Conservation (phyloP, 345 rosid genomes). For the Eucalyptus microcorys region DNA sequence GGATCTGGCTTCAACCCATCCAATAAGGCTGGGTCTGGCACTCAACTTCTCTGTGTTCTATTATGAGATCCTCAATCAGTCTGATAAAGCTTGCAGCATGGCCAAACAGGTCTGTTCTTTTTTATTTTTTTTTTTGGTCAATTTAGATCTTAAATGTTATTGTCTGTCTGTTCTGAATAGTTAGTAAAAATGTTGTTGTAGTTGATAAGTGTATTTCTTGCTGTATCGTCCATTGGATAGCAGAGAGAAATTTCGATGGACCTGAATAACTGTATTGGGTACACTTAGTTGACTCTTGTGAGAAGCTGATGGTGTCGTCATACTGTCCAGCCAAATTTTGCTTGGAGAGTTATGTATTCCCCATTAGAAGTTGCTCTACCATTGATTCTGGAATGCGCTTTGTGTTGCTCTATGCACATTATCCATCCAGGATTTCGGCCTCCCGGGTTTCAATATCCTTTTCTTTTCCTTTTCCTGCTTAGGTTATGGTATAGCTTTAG, state of each 20-base stretch:
- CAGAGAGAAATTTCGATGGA: neutral
- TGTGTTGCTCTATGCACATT: neutral
- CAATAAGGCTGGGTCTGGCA: slow-evolving; percentile 78
- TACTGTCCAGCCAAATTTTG: neutral
- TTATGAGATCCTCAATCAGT: slow-evolving; percentile 83
- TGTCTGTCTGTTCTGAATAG: neutral
- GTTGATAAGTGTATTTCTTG: neutral
- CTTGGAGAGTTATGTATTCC: neutral
- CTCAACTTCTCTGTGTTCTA: slow-evolving; percentile 84
- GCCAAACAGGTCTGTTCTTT: slow-evolving; percentile 61
- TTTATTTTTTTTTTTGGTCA: neutral
- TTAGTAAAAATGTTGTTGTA: neutral
- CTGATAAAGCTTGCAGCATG: slow-evolving; percentile 93
- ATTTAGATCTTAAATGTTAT: neutral
- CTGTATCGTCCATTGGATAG: neutral
- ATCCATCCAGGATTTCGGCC: neutral
- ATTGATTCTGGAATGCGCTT: neutral
- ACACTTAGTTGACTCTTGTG: neutral
- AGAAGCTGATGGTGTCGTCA: neutral
- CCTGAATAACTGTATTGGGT: neutral
- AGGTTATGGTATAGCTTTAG: neutral
- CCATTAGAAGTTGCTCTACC: neutral
- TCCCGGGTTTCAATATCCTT: neutral
- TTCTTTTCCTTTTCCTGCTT: neutral
- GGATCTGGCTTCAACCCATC: slow-evolving; percentile 92